Evolutionary conservation across 768 basidiomycete genomes (phyloP), one percentile per base, ranked within the genome.

Genomic region (Termitomyces sp.): DNA sequence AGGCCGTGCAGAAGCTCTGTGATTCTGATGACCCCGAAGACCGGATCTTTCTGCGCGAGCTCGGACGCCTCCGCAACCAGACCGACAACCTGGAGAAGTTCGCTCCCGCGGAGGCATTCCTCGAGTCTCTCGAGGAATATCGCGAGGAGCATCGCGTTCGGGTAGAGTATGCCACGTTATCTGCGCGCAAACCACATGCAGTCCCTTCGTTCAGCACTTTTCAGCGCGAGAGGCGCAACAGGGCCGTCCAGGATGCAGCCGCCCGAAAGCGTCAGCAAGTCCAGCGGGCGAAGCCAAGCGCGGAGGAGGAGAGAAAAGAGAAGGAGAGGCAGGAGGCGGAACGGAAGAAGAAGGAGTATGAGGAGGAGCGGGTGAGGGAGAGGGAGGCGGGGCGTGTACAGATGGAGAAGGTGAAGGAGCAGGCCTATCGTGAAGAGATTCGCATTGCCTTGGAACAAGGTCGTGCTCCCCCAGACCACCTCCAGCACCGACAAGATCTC

Each of bases 1-100:
- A 60, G 51, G 64, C 54, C 6, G n/a, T 35, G 4, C 18, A 48
- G 16, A 39, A 60, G 22, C 51, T 66, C 9, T 13, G 44, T 12
- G 15, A 18, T 6, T 50, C 61, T 20, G 22, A 35, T 46, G 55
- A 65, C 48, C 44, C 38, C 9, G 61, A 62, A 20, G 64, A 65
- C 40, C 51, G 16, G 3, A 63, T 65, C 44, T 61, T 65, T 53
- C 22, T 67, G 28, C 49, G 49, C 12, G 56, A 65, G 51, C 59
- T 65, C 16, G 57, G 36, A 52, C 55, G 24, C 3, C 60, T 64
- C 33, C 48, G 54, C 7, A n/a, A 36, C 16, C 58, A 62, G 39
- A 53, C 49, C 39, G 28, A 45, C 62, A 57, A 59, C 22, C 40
- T 65, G 24, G 38, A 55, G 2, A 39, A 49, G n/a, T 51, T 59